These are phyloP conservation scores for Leishmania tarentolae DNA, from an alignment of 208 protist genomes.

Conservation along the genomic window DNA sequence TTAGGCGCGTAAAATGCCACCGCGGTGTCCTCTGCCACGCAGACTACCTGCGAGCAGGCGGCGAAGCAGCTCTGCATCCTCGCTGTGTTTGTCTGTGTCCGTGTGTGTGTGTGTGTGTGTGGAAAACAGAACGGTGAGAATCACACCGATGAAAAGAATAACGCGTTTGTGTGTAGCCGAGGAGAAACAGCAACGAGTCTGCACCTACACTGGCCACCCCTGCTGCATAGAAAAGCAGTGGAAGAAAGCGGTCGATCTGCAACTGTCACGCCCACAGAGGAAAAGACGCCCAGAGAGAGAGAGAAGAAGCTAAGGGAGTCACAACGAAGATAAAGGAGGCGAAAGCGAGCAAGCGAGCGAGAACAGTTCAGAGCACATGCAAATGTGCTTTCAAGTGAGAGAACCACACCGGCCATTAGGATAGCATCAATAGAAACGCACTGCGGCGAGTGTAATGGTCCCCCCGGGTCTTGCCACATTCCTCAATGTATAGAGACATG, in stretches of 20 bases:
- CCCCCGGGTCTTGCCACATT: too few species aligned
- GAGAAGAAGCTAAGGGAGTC: neutral
- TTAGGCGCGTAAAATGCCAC: slow-evolving; percentile 83
- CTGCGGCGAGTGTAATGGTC: neutral
- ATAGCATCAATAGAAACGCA: neutral
- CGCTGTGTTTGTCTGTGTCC: slow-evolving; percentile 10
- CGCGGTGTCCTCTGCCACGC: slow-evolving; percentile 78
- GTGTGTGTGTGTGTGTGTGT: neutral
- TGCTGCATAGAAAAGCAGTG: neutral
- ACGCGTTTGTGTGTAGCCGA: neutral
- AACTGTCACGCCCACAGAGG: neutral
- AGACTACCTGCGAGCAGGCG: slow-evolving; percentile 71
- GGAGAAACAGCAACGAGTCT: neutral
- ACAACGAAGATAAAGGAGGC: neutral
- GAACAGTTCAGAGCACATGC: neutral
- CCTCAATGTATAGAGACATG: neutral
- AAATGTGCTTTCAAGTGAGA: neutral
- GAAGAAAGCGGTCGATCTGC: neutral
- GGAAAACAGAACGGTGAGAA: slow-evolving; percentile 3
- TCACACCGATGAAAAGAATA: neutral
- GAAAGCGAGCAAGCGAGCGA: neutral
- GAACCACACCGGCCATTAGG: neutral
- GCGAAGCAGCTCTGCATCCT: slow-evolving; percentile 62
- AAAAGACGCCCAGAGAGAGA: neutral
- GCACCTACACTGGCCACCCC: neutral